These are phyloP conservation scores for Perkinsus marinus DNA, from an alignment of 169 alveolate species.

Conservation along the genomic window DNA sequence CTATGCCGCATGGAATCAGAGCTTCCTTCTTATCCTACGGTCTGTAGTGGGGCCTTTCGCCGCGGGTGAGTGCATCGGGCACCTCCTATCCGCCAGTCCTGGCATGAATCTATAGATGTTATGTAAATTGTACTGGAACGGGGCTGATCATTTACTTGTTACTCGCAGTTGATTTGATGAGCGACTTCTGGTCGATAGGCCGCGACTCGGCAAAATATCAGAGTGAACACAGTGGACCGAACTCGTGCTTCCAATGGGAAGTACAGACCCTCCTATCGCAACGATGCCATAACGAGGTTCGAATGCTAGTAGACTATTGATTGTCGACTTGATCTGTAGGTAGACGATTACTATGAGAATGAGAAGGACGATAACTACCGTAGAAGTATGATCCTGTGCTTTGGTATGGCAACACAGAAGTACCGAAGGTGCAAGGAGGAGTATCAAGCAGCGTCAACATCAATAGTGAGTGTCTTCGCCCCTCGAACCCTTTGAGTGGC, in stretches of 20 bases:
- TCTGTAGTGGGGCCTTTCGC: conserved; percentile 56
- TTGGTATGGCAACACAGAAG: neutral
- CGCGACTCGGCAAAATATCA: neutral
- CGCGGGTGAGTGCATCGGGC: conserved; percentile 53
- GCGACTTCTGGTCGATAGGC: neutral
- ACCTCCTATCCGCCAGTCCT: too few species aligned
- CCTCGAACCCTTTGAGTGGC: neutral
- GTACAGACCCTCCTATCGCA: neutral
- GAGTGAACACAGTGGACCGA: neutral
- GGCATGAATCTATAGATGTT: too few species aligned
- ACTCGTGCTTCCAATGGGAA: neutral
- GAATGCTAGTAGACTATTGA: neutral
- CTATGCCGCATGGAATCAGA: conserved; percentile 68
- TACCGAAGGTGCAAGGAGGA: neutral
- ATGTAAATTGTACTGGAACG: too few species aligned
- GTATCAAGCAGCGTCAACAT: neutral
- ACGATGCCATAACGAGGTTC: neutral
- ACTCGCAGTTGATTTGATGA: neutral
- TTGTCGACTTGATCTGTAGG: neutral
- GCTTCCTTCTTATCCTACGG: conserved; percentile 39
- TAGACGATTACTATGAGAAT: neutral
- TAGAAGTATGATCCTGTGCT: neutral
- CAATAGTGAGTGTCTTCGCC: neutral
- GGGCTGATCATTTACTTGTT: too few species aligned
- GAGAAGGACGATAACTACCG: neutral